These are phyloP conservation scores for Nannizziopsis barbatae DNA, from an alignment of 2,329 filamentous ascomycete genomes.

Conservation along the genomic window DNA sequence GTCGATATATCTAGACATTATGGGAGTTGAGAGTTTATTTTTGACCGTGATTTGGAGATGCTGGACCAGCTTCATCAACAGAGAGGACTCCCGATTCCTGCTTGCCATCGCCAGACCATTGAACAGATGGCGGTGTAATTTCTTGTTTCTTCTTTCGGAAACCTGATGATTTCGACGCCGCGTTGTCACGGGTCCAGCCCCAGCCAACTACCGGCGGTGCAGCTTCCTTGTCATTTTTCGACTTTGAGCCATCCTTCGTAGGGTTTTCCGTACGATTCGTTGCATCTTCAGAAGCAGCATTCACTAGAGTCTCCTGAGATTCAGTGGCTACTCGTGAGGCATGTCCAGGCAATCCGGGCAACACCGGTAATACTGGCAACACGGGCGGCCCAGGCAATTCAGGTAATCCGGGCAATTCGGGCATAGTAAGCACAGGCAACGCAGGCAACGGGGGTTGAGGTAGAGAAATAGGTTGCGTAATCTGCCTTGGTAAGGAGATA, in stretches of 20 bases:
- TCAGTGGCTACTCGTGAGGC: not conserved
- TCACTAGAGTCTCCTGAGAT: not conserved
- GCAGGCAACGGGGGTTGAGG: not conserved
- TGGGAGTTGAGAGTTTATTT: no score
- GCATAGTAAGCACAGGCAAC: no score
- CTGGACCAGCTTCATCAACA: not conserved
- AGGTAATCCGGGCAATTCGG: no score
- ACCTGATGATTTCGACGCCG: not conserved
- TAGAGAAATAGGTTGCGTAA: not conserved
- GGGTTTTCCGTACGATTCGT: not conserved
- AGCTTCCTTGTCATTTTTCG: constrained; percentile 1
- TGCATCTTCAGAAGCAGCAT: not conserved
- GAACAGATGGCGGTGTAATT: not conserved
- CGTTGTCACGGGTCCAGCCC: constrained; percentile 1
- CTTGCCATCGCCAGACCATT: constrained; percentile 11
- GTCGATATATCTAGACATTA: not conserved
- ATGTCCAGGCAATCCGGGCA: no score
- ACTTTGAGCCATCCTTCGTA: not conserved
- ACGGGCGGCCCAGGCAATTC: no score
- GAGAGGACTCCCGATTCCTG: constrained; percentile 12
- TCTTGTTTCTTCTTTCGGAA: constrained; percentile 6
- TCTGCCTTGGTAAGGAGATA: not conserved
- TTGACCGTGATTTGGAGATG: no score
- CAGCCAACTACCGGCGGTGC: not conserved
- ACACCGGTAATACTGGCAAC: no score